Base-by-base conservation (phyloP, 2,329 filamentous ascomycete genomes). In the Aureobasidium sp. region DNA sequence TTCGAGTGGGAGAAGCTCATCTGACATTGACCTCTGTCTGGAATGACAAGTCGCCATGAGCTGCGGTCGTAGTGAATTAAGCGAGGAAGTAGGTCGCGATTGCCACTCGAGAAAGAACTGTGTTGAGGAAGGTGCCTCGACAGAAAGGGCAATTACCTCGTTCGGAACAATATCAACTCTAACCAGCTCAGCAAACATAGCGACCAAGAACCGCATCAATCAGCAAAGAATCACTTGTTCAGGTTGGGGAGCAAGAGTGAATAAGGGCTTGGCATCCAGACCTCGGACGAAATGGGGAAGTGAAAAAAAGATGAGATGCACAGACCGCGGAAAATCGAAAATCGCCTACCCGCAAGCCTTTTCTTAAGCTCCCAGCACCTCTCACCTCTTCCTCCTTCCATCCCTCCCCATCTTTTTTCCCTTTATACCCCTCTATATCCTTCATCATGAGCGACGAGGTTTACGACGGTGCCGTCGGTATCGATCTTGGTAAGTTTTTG, bases 401-500 rank as follows among this genome's bases (percentile, higher is more conserved):
- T 55, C 62, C 50, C 53, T 46, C 48, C 34, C 62, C 48, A 47
- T 44, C 32, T 52, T 63, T 59, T 59, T 53, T 63, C 46, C 58
- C 51, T 62, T 55, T 39, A 52, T 52, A 60, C 39, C 39, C 55
- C 55, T 51, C 52, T 57, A 56, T 47, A 68, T 69, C 66, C 70
- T 65, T 69, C 76, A 90, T 81, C 77, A 97, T 97, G 93, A 55
- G 50, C 48, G 91, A 96, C 80, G 93, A 97, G 87, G 87, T 95
- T 74, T 99, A 97, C 80, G 94, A 99, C 79, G 94, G 94, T 89
- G 94, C 94, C 87, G 91, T 97, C 83, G 94, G 94, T 87, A 99
- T 99, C 84, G 94, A 99, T 88, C 86, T 99, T 83, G 94, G 93
- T 96, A 83, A 74, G 87, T 82, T 69, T 41, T 56, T 39, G n/a